Conservation (phyloP, 495 filamentous ascomycete species). For the Penicillium samsonianum region DNA sequence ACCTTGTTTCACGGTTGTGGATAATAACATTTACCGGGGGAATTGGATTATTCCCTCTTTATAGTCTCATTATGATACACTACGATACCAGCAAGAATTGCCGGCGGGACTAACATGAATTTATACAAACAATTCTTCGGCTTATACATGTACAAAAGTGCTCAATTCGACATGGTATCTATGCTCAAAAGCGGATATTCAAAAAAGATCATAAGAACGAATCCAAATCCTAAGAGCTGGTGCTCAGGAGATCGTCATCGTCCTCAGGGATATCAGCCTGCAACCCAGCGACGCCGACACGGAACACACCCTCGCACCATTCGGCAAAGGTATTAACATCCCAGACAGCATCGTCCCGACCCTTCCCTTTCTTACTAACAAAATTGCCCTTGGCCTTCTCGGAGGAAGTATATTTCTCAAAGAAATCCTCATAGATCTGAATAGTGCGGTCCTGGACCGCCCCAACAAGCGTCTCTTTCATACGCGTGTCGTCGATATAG, state of each 20-base stretch:
- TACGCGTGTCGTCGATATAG: slow-evolving; percentile 60
- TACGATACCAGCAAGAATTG: neutral
- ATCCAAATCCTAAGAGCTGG: slow-evolving; percentile 19
- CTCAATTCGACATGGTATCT: slow-evolving; percentile 29
- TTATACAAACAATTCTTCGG: neutral
- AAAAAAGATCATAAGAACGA: slow-evolving; percentile 3
- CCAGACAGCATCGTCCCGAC: slow-evolving; percentile 62
- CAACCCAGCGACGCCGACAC: slow-evolving; percentile 47
- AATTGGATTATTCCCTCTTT: neutral
- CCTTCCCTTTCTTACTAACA: slow-evolving; percentile 60
- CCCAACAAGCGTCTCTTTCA: slow-evolving; percentile 62
- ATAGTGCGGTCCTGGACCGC: slow-evolving; percentile 63
- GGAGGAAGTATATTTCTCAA: slow-evolving; percentile 50
- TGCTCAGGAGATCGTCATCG: slow-evolving; percentile 33
- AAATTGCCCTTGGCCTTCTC: slow-evolving; percentile 46
- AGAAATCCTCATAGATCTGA: slow-evolving; percentile 61
- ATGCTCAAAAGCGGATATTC: slow-evolving; percentile 19
- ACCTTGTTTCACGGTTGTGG: neutral
- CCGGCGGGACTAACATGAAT: neutral
- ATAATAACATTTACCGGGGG: neutral
- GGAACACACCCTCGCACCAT: slow-evolving; percentile 60
- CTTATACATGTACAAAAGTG: slow-evolving; percentile 17
- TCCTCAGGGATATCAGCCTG: slow-evolving; percentile 38
- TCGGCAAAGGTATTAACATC: slow-evolving; percentile 63
- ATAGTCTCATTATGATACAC: neutral